These are phyloP conservation scores for Herpotrichia juniperi DNA, from an alignment of 2,329 filamentous ascomycete genomes.

Conservation along the genomic window DNA sequence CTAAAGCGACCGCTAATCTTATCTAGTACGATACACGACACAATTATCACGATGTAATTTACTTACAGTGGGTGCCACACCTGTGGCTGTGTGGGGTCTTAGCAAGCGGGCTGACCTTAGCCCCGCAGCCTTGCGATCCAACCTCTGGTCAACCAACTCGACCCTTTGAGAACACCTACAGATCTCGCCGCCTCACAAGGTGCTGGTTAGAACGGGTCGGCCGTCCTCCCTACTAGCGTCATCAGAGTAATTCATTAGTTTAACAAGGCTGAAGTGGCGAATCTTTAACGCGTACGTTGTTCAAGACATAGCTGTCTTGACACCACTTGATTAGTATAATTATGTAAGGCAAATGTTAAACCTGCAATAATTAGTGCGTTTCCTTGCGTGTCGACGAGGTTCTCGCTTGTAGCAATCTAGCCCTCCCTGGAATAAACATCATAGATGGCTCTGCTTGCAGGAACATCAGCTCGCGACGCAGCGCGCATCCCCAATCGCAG, in stretches of 20 bases:
- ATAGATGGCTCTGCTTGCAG: background rate
- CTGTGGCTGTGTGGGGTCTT: too few relatives aligned
- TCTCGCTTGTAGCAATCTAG: background rate
- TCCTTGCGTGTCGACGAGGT: background rate
- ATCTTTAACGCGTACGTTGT: conserved; percentile 1
- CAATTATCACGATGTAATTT: too few relatives aligned
- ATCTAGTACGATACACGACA: too few relatives aligned
- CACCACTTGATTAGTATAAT: conserved; percentile 1
- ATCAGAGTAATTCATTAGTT: conserved; percentile 17
- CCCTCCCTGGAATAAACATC: too few relatives aligned
- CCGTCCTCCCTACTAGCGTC: conserved; percentile 2
- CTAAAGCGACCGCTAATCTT: too few relatives aligned
- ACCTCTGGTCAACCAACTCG: too few relatives aligned
- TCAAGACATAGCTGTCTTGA: conserved; percentile 1
- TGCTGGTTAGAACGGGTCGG: background rate
- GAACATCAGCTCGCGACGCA: background rate
- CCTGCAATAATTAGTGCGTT: background rate
- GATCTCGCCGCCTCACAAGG: too few relatives aligned
- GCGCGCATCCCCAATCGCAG: background rate
- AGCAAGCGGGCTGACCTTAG: too few relatives aligned
- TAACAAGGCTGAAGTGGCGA: conserved; percentile 3
- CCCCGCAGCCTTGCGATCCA: too few relatives aligned
- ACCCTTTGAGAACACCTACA: too few relatives aligned
- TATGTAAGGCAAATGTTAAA: background rate
- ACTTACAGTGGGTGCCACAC: too few relatives aligned